Conservation (phyloP, 208 protist species). For the Acanthamoeba castellanii region DNA sequence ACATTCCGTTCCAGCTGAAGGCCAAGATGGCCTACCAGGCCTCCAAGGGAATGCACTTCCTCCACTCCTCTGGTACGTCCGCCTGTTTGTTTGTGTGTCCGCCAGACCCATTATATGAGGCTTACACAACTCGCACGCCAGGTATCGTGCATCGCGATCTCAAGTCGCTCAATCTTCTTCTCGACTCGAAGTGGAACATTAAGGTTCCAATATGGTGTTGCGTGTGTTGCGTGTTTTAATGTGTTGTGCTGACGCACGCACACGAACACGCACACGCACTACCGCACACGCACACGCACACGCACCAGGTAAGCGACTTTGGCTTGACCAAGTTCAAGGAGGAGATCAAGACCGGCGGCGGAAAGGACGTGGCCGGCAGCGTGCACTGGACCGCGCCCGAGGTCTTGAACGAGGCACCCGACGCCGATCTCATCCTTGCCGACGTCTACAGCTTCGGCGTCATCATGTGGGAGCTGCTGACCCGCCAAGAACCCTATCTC, state of each 20-base stretch:
- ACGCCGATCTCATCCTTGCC: too few relatives aligned
- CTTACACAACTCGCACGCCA: too few relatives aligned
- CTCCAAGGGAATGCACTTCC: not conserved
- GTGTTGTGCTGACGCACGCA: not conserved
- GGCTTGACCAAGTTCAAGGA: too few relatives aligned
- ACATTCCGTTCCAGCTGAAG: not conserved
- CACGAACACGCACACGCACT: too few relatives aligned
- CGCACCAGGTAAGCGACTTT: too few relatives aligned
- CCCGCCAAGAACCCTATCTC: not conserved
- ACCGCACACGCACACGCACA: too few relatives aligned
- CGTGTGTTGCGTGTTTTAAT: not conserved
- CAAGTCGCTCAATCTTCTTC: not conserved
- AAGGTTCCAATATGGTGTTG: not conserved
- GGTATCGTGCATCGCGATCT: not conserved
- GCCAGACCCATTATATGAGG: too few relatives aligned
- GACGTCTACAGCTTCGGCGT: not conserved
- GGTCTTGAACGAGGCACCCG: too few relatives aligned
- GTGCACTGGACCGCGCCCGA: too few relatives aligned
- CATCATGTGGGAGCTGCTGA: slow-evolving; percentile 62
- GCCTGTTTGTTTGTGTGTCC: too few relatives aligned
- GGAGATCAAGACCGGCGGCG: too few relatives aligned
- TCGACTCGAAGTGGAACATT: slow-evolving; percentile 44
- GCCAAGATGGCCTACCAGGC: not conserved
- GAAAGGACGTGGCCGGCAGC: too few relatives aligned
- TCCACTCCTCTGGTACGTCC: not conserved